Conservation (phyloP, 192 early-diverging fungal genomes). For the Oehlia diaphana region DNA sequence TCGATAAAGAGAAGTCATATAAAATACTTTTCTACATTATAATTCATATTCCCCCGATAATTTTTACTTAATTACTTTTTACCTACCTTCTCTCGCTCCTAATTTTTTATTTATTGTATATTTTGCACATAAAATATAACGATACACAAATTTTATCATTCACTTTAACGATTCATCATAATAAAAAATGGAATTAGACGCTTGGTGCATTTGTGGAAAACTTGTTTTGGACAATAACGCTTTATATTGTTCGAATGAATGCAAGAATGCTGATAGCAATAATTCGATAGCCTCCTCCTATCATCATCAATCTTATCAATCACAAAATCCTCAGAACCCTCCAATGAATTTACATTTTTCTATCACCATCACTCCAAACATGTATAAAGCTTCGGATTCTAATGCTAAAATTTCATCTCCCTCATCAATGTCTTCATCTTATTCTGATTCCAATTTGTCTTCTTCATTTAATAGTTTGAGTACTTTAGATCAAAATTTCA, state of each 20-base stretch:
- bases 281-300: background rate
- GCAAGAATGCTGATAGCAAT: background rate
- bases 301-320: background rate
- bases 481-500: background rate
- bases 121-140: too few species aligned
- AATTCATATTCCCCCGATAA: too few species aligned
- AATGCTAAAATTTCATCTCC: background rate
- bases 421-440: background rate
- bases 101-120: too few species aligned
- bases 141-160: too few species aligned
- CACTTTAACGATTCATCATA: too few species aligned
- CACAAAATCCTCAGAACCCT: background rate
- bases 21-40: too few species aligned
- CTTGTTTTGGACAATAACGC: background rate
- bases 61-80: too few species aligned
- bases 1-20: too few species aligned
- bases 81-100: too few species aligned
- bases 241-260: background rate
- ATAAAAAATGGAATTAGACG: background rate
- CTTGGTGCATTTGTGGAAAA: background rate
- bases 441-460: background rate
- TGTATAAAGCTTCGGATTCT: background rate
- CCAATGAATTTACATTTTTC: background rate
- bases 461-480: background rate
- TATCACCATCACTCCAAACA: background rate